Conservation (phyloP, 1,284 basidiomycete species). For the Malassezia japonica region DNA sequence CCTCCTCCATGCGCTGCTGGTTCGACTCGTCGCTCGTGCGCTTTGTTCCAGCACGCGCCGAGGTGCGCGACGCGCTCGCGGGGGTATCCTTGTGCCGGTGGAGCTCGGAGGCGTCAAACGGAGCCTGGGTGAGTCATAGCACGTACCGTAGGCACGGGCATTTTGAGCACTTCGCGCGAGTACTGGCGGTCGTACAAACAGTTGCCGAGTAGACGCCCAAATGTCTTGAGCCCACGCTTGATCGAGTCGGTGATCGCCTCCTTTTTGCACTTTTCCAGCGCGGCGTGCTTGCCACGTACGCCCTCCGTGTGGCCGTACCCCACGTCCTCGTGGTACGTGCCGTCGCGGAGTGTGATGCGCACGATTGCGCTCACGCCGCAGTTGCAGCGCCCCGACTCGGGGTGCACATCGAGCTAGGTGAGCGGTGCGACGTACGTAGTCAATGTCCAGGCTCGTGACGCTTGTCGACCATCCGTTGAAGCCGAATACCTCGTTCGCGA, state of each 20-base stretch:
- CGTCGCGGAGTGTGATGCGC: slow-evolving; percentile 76
- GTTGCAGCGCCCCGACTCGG: slow-evolving; percentile 56
- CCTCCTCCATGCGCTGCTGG: neutral
- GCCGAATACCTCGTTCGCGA: slow-evolving; percentile 96
- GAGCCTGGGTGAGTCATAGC: neutral
- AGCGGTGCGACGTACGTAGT: slow-evolving; percentile 51
- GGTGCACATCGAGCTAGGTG: slow-evolving; percentile 50
- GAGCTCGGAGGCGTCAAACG: slow-evolving; percentile 9
- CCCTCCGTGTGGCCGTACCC: slow-evolving; percentile 85
- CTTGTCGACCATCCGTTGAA: slow-evolving; percentile 94
- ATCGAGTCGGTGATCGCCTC: slow-evolving; percentile 91
- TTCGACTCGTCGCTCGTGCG: neutral
- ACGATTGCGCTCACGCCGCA: slow-evolving; percentile 77
- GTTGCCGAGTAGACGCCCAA: slow-evolving; percentile 83
- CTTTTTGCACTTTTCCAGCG: slow-evolving; percentile 93
- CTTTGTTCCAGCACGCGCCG: neutral
- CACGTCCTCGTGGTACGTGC: slow-evolving; percentile 67
- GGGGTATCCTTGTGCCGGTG: slow-evolving; percentile 2
- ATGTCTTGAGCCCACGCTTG: slow-evolving; percentile 79
- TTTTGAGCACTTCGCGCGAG: slow-evolving; percentile 70
- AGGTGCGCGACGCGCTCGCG: neutral
- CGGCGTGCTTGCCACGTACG: slow-evolving; percentile 68
- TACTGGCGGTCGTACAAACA: slow-evolving; percentile 90
- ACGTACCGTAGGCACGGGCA: slow-evolving; percentile 65
- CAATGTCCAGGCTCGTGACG: slow-evolving; percentile 65